Evolutionary conservation across 1,284 basidiomycete genomes (phyloP).

Genomic region (Volvariella surrecta): DNA sequence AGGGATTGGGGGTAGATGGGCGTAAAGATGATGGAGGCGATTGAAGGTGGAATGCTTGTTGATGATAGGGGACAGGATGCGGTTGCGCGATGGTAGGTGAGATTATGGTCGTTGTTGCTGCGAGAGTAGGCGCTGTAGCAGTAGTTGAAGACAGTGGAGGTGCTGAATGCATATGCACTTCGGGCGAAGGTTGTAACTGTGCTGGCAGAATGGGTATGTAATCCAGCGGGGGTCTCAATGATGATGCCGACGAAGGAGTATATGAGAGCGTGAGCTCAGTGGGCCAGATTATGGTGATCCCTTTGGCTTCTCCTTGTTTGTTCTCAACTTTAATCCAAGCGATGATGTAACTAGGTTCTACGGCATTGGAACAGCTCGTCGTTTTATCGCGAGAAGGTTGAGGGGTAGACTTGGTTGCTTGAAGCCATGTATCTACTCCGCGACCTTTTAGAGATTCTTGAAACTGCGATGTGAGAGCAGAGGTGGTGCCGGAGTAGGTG

Average conservation of each 20-base stretch:
- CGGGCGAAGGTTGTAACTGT: conserved; percentile 58
- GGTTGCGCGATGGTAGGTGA: conserved; percentile 2
- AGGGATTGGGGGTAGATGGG: no score
- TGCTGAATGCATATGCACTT: conserved; percentile 12
- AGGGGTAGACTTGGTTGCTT: conserved; percentile 7
- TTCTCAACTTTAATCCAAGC: conserved; percentile 69
- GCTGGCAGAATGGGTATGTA: conserved; percentile 56
- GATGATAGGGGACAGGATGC: background rate
- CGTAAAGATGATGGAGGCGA: no score
- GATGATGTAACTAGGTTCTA: conserved; percentile 42
- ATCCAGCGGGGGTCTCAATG: conserved; percentile 35
- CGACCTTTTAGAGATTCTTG: conserved; percentile 48
- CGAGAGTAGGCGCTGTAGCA: conserved; percentile 7
- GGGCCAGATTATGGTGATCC: conserved; percentile 66
- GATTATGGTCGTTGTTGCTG: background rate
- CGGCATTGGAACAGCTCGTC: conserved; percentile 1
- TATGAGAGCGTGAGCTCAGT: conserved; percentile 48
- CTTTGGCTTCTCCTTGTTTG: conserved; percentile 69
- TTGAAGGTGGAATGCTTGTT: no score
- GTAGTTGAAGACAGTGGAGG: conserved; percentile 8
- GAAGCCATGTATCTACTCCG: conserved; percentile 43
- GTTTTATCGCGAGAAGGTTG: conserved; percentile 5
- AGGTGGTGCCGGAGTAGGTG: conserved; percentile 53
- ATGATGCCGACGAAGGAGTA: conserved; percentile 22
- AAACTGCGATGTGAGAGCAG: conserved; percentile 55